Base-by-base conservation (phyloP, 179 eudicot species). In the Carnegiea gigantea region DNA sequence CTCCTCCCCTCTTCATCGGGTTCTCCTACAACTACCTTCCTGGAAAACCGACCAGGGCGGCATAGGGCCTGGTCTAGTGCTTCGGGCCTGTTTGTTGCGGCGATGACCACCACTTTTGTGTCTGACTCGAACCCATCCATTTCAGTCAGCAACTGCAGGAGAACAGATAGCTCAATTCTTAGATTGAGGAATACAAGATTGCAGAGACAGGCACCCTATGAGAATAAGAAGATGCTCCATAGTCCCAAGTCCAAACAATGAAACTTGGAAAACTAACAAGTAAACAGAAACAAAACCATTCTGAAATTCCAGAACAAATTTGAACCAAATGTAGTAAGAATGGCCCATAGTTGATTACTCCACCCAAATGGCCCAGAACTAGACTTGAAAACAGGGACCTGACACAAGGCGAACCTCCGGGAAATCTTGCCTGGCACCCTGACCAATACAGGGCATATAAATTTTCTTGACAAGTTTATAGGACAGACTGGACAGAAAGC, bases 101-200 rank as follows among this genome's bases (percentile, higher is more conserved):
- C 99, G 57, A 97, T 92, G 17, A 97, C 98, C 43, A 97, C 86
- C 71, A 97, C 93, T 83, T 95, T 95, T 72, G 90, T 80, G 76
- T 93, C 97, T 9, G 98, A 92, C 84, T 95, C 97, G 76, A 97
- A 97, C 38, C 99, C 99, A 75, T 97, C 99, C 99, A 97, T 95
- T 88, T 97, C 99, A 20, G 98, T 93, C 82, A 97, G 88, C 87
- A 97, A 85, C 98, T 97, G 87, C 54, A 54, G 82, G 11, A 36
- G 8, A 76, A 86, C 11, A 78, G 83, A 43, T 38, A 72, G 73
- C 28, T 64, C 77, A 72, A 70, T 62, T 71, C 44, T 70, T 82
- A 68, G 81, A 79, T 23, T 21, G 57, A 6, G 17, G 44, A n/a
- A 73, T 44, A 18, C 20, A 13, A 15, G 21, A 23, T 49, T 23